Percentiles rank a stretch among this genome's conserved stretches.
phyloP scores from a whole-genome alignment of 306 rosid genomes.

The Rosa rugosa region DNA sequence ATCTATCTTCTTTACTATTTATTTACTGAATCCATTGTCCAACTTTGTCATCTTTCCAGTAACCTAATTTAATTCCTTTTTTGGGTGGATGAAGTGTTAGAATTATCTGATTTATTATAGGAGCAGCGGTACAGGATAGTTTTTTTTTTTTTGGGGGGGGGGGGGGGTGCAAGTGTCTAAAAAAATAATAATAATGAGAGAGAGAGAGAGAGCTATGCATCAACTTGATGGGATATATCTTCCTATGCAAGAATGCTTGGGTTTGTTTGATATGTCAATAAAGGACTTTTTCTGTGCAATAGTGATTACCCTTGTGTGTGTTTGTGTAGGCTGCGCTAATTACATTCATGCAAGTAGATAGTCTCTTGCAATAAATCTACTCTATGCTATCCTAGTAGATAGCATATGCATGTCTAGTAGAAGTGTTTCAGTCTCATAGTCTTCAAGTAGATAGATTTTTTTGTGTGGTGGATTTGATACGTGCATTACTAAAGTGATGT shows the following conservation, averaged over 20 bases:
- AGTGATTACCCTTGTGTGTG: not conserved
- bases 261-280: not conserved
- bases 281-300: not conserved
- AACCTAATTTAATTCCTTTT: too few relatives aligned
- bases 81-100: not conserved
- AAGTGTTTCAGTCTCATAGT: not conserved
- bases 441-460: not conserved
- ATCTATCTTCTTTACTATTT: not conserved
- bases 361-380: not conserved
- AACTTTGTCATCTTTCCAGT: not conserved
- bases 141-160: not conserved
- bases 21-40: not conserved
- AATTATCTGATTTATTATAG: not conserved
- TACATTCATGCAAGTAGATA: not conserved
- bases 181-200: not conserved
- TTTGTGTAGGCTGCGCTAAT: not conserved
- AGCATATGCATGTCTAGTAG: not conserved
- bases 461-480: not conserved
- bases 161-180: not conserved
- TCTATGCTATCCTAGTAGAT: not conserved
- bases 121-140: not conserved
- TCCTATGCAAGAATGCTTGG: not conserved
- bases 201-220: too few relatives aligned
- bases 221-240: not conserved
- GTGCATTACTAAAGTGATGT: not conserved